Percentiles rank a stretch among this genome's conserved stretches.
phyloP scores from a whole-genome alignment of 805 yeast species.

The Lipomyces kockii region DNA sequence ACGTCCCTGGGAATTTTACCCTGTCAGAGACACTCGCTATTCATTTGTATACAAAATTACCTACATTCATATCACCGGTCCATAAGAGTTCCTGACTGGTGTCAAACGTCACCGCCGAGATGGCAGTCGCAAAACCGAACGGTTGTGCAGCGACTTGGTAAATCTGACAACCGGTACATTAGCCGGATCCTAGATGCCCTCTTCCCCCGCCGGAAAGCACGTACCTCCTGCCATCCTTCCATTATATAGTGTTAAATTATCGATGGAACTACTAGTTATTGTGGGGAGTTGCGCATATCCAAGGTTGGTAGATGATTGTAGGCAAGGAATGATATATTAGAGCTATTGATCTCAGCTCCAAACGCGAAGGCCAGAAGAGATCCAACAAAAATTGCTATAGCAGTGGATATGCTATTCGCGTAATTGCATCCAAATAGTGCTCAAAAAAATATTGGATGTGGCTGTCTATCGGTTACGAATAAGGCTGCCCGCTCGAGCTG shows the following conservation, averaged over 20 bases:
- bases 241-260: constrained; percentile 2
- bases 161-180: constrained; percentile 14
- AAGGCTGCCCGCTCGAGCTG: no score
- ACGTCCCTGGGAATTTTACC: constrained; percentile 44
- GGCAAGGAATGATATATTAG: not conserved
- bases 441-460: not conserved
- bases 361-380: not conserved
- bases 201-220: not conserved
- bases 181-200: not conserved
- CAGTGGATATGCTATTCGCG: not conserved
- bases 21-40: not conserved
- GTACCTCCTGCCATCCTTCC: constrained; percentile 38
- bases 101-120: constrained; percentile 60
- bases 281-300: not conserved
- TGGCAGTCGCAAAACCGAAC: constrained; percentile 24
- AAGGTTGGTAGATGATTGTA: not conserved
- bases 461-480: not conserved
- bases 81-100: constrained; percentile 75
- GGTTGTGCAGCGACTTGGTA: constrained; percentile 25
- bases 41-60: constrained; percentile 40
- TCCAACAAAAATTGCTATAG: not conserved
- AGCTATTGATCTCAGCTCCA: not conserved
- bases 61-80: constrained; percentile 72
- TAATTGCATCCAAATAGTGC: not conserved
- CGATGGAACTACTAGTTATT: not conserved